Evolutionary conservation across 805 yeast species (phyloP).

Genomic region (Pichia deserticola): DNA sequence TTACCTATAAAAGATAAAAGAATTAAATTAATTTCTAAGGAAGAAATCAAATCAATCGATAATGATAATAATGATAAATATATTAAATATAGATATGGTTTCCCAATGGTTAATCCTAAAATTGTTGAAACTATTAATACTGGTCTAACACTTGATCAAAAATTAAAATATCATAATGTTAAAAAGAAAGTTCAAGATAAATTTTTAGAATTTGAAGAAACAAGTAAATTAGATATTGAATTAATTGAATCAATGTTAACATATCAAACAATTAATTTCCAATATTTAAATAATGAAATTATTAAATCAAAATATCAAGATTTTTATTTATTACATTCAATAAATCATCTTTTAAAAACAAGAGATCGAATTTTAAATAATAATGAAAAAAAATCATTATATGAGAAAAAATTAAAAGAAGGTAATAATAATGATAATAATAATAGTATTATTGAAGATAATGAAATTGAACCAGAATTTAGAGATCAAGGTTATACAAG

Average conservation of each 20-base stretch:
- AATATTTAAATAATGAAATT: conserved; percentile 39
- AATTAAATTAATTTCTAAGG: conserved; percentile 10
- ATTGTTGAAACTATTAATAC: not conserved
- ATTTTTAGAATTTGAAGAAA: conserved; percentile 22
- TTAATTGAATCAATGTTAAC: conserved; percentile 60
- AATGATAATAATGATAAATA: conserved; percentile 21
- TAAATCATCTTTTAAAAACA: conserved; percentile 82
- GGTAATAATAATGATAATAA: conserved; percentile 19
- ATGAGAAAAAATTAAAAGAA: conserved; percentile 31
- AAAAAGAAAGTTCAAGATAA: conserved; percentile 40
- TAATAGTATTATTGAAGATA: conserved; percentile 22
- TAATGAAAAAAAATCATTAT: conserved; percentile 47
- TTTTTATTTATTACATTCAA: conserved; percentile 58
- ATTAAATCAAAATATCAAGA: conserved; percentile 39
- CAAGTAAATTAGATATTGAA: conserved; percentile 37
- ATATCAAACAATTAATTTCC: conserved; percentile 65
- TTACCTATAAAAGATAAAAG: not conserved
- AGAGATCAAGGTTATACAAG: conserved; percentile 95
- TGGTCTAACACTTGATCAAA: conserved; percentile 9
- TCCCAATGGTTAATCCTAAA: conserved; percentile 5
- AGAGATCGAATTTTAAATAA: conserved; percentile 79
- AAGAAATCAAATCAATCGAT: conserved; percentile 14
- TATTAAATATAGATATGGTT: conserved; percentile 28
- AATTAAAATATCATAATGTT: conserved; percentile 32
- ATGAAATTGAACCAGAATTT: conserved; percentile 40